phyloP scores from a whole-genome alignment of 192 early-diverging fungal species.

The Chytriomyces confervae region DNA sequence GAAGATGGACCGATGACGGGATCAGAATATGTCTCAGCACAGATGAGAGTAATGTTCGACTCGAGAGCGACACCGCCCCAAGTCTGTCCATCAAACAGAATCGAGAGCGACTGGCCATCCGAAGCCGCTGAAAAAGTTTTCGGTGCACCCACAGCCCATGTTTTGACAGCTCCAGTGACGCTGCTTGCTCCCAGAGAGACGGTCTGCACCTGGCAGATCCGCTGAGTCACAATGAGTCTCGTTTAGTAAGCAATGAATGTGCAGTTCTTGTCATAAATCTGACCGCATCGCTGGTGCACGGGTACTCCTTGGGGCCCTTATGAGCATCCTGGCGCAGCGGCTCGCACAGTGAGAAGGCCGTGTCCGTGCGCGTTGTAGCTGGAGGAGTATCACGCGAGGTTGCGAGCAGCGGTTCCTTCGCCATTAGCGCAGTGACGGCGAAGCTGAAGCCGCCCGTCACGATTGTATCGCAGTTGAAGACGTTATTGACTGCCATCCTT shows the following conservation, averaged over 20 bases:
- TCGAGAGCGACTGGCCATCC: neutral
- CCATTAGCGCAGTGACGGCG: neutral
- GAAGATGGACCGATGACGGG: neutral
- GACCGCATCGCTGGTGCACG: neutral
- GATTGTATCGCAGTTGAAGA: neutral
- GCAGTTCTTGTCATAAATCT: neutral
- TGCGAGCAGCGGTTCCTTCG: neutral
- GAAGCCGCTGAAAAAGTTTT: neutral
- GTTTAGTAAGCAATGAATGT: neutral
- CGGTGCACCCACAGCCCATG: neutral
- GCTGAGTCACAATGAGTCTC: neutral
- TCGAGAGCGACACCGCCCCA: constrained; percentile 7
- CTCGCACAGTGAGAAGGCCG: constrained; percentile 3
- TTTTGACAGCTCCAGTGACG: neutral
- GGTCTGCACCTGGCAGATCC: neutral
- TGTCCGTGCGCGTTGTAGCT: neutral
- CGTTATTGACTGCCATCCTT: neutral
- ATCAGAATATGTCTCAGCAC: constrained; percentile 5
- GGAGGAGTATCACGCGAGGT: constrained; percentile 12
- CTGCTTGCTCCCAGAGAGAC: neutral
- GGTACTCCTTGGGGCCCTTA: neutral
- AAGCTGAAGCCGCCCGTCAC: constrained; percentile 18
- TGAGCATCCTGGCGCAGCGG: neutral
- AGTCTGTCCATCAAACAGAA: neutral
- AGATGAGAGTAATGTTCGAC: constrained; percentile 14